Conservation (phyloP, 495 filamentous ascomycete species). For the Staphylotrichum longicolle region DNA sequence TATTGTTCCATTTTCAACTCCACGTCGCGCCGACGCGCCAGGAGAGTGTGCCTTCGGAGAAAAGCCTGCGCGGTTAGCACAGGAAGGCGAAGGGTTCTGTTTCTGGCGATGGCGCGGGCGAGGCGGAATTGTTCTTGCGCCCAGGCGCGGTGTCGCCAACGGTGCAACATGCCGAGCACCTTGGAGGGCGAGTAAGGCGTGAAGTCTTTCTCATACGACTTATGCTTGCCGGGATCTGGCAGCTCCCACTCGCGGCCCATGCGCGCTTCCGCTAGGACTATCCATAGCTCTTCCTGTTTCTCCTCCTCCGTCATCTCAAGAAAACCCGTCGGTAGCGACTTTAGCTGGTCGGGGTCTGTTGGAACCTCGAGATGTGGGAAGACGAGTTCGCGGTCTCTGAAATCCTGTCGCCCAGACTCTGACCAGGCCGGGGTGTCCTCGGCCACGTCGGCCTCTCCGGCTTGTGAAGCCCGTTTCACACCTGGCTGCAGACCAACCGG, state of each 20-base stretch:
- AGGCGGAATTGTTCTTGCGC: conserved; percentile 13
- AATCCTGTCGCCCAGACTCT: too few relatives aligned
- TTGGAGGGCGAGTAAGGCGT: conserved; percentile 21
- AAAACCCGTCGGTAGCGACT: conserved; percentile 18
- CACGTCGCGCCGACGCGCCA: conserved; percentile 12
- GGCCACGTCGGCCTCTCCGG: neutral
- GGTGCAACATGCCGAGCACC: conserved; percentile 19
- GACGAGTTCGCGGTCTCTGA: neutral
- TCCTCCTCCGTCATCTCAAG: conserved; percentile 16
- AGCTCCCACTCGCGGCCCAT: conserved; percentile 11
- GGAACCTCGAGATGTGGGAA: conserved; percentile 1
- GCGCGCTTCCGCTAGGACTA: conserved; percentile 6
- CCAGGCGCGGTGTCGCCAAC: conserved; percentile 14
- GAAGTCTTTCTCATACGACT: conserved; percentile 6
- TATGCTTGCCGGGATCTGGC: conserved; percentile 7
- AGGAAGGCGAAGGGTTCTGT: conserved; percentile 31
- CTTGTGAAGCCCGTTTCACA: too few relatives aligned
- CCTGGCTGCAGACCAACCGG: neutral
- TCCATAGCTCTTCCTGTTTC: conserved; percentile 20
- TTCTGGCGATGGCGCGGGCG: conserved; percentile 24
- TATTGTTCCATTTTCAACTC: conserved; percentile 13
- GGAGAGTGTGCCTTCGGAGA: conserved; percentile 28
- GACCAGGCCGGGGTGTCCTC: neutral
- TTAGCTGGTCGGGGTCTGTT: neutral
- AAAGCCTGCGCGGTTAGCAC: conserved; percentile 35